phyloP scores from a whole-genome alignment of 345 rosid species.

The Anacardium occidentale region DNA sequence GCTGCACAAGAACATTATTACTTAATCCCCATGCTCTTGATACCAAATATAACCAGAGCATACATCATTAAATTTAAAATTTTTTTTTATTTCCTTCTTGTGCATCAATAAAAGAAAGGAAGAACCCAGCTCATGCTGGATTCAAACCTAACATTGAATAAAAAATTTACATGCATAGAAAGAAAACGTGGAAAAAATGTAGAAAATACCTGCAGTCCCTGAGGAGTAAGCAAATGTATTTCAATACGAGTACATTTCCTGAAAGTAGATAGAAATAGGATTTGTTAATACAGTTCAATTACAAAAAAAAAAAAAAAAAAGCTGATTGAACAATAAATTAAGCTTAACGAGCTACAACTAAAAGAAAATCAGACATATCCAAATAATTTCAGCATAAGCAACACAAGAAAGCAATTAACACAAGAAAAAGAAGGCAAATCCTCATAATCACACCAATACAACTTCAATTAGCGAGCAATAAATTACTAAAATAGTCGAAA shows the following conservation, averaged over 20 bases:
- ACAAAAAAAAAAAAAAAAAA: not conserved
- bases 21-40: not conserved
- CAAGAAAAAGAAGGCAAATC: not conserved
- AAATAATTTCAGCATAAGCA: not conserved
- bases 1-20: conserved; percentile 45
- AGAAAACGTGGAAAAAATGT: not conserved
- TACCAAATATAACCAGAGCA: not conserved
- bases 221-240: conserved; percentile 74
- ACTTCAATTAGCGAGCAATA: not conserved
- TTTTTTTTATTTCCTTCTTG: no score
- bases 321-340: not conserved
- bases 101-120: no score
- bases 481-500: not conserved
- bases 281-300: not conserved
- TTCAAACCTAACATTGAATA: not conserved
- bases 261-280: conserved; percentile 21
- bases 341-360: no score
- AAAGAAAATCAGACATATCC: not conserved
- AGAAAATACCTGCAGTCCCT: conserved; percentile 72
- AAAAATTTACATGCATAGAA: not conserved
- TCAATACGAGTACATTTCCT: conserved; percentile 95
- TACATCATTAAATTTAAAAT: not conserved
- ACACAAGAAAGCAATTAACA: conserved; percentile 1
- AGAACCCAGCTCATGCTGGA: not conserved
- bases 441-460: not conserved